Percentiles rank a stretch among this genome's conserved stretches.
phyloP scores from a whole-genome alignment of 2,329 filamentous ascomycete genomes.

The Trichoderma polysporum region DNA sequence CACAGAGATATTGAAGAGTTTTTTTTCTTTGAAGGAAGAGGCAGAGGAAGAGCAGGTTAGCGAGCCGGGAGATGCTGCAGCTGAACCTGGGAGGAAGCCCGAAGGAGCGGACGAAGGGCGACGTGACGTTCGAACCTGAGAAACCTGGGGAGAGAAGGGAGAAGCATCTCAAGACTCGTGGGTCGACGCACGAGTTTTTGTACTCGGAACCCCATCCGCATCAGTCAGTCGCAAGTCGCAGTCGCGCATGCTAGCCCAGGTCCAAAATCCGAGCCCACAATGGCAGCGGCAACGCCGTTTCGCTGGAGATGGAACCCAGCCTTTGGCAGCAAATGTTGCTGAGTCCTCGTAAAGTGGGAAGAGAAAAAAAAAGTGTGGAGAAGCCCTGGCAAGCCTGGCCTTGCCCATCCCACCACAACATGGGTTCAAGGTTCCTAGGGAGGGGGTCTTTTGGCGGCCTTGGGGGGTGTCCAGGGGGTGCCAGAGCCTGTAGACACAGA shows the following conservation, averaged over 20 bases:
- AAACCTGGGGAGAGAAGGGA: slow-evolving; percentile 19
- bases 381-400: slow-evolving; percentile 16
- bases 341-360: background rate
- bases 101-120: slow-evolving; percentile 11
- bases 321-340: background rate
- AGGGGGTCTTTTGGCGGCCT: background rate
- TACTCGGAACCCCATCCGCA: slow-evolving; percentile 2
- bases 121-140: slow-evolving; percentile 13
- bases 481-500: background rate
- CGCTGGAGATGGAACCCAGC: slow-evolving; percentile 7
- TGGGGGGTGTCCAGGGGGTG: background rate
- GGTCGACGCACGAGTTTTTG: slow-evolving; percentile 19
- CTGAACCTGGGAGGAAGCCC: slow-evolving; percentile 21
- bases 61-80: background rate
- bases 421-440: background rate
- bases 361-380: slow-evolving; percentile 15
- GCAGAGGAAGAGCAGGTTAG: slow-evolving; percentile 14
- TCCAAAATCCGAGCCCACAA: background rate
- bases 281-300: slow-evolving; percentile 19
- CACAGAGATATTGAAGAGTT: background rate
- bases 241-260: background rate
- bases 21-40: background rate
- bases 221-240: background rate
- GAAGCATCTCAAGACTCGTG: slow-evolving; percentile 2
- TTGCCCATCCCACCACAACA: background rate